Base-by-base conservation (phyloP, 169 alveolate species). In the Besnoitia besnoiti region DNA sequence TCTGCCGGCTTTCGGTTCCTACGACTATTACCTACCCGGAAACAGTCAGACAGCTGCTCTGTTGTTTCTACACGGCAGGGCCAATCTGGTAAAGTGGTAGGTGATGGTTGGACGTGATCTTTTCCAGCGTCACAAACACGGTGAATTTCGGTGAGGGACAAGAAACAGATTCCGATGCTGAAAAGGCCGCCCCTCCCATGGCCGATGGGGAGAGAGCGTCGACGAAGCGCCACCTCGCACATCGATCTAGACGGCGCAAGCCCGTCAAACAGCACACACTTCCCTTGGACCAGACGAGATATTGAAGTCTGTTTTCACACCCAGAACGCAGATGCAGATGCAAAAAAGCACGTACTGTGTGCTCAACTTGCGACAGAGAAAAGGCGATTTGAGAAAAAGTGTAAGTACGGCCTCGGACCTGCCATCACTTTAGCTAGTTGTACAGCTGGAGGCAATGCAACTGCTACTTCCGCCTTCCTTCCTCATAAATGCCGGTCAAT, bases 21-120 rank as follows among this genome's bases (percentile, higher is more conserved):
- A n/a, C n/a, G n/a, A n/a, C n/a, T n/a, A n/a, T 55, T 55, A 24
- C 73, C 35, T 55, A 55, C 73, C 73, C 73, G 73, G 73, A 55
- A 55, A 55, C 73, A 55, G 27, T 24, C 30, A 33, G 73, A 12
- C 73, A 55, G 73, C 16, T 55, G 8, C 73, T 55, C 33, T 0
- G 35, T 55, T 10, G 73, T 55, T 24, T 55, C 73, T 33, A 55
- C 73, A 24, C 27, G 73, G 30, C 73, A 55, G 73, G 73, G 73
- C 73, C 73, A 55, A 33, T 55, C 73, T 33, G 73, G 16, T 24
- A 33, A 55, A 21, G 33, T 55, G 3, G 73, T 27, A 12, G 27
- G 7, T 24, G 73, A 1, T 10, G 73, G 73, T 55, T 55, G 33
- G 27, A 21, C 27, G 35, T 27, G 3, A 33, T 55, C 27, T 24